Evolutionary conservation across 2,329 filamentous ascomycete genomes (phyloP).

Genomic region (Alternaria infectoria): DNA sequence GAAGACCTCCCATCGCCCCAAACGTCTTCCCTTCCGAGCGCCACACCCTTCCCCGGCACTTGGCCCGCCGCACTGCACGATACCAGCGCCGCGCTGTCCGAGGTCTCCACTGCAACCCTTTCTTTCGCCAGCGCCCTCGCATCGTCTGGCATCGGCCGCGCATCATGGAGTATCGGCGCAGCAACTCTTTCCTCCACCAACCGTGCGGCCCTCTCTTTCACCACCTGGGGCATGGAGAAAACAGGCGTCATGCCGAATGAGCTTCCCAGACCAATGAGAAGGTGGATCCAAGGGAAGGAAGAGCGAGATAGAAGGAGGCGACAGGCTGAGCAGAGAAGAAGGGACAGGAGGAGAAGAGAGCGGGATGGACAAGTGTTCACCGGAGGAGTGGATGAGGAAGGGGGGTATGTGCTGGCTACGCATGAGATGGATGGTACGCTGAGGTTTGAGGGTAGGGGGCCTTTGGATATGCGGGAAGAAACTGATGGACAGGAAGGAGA

Average conservation of each 20-base stretch:
- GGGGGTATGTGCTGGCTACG: slow-evolving; percentile 1
- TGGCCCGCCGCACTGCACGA: slow-evolving; percentile 20
- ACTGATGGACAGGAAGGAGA: neutral
- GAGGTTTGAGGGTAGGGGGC: neutral
- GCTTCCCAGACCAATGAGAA: neutral
- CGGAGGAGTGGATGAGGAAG: neutral
- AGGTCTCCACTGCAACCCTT: slow-evolving; percentile 14
- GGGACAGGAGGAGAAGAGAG: neutral
- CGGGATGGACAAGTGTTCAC: neutral
- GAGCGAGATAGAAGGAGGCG: neutral
- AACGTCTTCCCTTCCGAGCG: neutral
- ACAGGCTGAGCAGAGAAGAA: neutral
- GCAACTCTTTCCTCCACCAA: slow-evolving; percentile 7
- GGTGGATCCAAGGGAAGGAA: neutral
- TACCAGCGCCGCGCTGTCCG: slow-evolving; percentile 9
- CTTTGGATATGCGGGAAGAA: neutral
- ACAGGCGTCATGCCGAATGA: neutral
- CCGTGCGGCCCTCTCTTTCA: neutral
- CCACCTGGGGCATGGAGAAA: neutral
- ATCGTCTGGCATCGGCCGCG: slow-evolving; percentile 15
- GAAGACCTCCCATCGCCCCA: neutral
- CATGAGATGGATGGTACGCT: neutral
- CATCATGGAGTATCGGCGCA: slow-evolving; percentile 17
- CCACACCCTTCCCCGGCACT: slow-evolving; percentile 19
- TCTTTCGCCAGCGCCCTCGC: slow-evolving; percentile 16